Conservation (phyloP, 2,329 filamentous ascomycete genomes). For the Stylonectria norvegica region DNA sequence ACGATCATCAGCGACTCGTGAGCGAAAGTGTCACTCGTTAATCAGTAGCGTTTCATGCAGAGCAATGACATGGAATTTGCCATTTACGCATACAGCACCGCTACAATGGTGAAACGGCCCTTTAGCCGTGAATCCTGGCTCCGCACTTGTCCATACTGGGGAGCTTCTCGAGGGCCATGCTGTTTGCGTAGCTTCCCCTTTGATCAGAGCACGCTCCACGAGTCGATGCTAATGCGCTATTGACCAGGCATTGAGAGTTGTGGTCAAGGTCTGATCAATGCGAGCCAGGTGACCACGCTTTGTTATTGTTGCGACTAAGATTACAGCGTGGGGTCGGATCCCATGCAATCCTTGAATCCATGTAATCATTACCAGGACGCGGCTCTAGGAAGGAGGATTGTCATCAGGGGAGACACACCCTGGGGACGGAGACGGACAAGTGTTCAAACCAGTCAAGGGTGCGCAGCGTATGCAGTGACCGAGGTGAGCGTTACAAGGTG, state of each 20-base stretch:
- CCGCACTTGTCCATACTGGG: conserved; percentile 4
- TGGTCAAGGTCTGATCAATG: conserved; percentile 22
- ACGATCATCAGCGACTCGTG: too few relatives aligned
- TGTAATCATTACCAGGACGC: too few relatives aligned
- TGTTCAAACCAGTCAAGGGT: too few relatives aligned
- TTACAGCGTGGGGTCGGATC: not conserved
- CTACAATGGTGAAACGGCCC: conserved; percentile 9
- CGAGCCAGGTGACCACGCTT: conserved; percentile 21
- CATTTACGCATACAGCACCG: conserved; percentile 1
- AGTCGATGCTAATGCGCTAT: conserved; percentile 14
- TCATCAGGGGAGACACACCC: too few relatives aligned
- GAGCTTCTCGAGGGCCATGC: conserved; percentile 2
- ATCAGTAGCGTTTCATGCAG: not conserved
- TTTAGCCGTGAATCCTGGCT: conserved; percentile 3
- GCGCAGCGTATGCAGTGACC: too few relatives aligned
- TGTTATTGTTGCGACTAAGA: conserved; percentile 9
- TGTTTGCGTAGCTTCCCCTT: conserved; percentile 11
- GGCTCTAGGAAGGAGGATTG: too few relatives aligned
- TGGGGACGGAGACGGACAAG: too few relatives aligned
- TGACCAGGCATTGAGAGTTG: conserved; percentile 3
- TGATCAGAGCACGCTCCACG: conserved; percentile 10
- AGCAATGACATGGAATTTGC: not conserved
- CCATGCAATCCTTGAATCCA: not conserved
- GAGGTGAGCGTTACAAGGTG: too few relatives aligned
- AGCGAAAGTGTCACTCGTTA: too few relatives aligned